Evolutionary conservation across 495 filamentous ascomycete species (phyloP), one percentile per base, ranked within the genome.

Genomic region (Neurospora tetrasperma): DNA sequence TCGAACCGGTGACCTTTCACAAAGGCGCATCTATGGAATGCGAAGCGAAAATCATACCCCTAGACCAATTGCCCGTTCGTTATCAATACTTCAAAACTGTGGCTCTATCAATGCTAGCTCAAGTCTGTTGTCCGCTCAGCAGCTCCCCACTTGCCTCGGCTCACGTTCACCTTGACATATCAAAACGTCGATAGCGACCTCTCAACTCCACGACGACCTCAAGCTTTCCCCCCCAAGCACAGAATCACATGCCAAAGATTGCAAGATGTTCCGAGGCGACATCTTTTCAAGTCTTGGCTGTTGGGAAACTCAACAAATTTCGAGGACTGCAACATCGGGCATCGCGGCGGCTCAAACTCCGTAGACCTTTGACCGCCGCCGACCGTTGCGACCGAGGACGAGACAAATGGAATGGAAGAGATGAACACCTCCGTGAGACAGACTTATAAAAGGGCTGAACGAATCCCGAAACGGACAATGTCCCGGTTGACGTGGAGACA

Each of bases 41-140:
- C 81, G 81, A 82, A 82, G 81, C 79, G 80, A 82, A 80, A 81
- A 82, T 82, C 78, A 82, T 82, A 82, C 81, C 80, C 80, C 80
- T 82, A 81, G 80, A 82, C 80, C 80, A 80, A 79, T 76, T 74
- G 73, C 82, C 82, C 70, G 1, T 18, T 66, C 12, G 54, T 66
- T 38, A 41, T 7, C 70, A 43, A 16, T 18, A 18, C 0, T 8
- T 18, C 0, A 0, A 2, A 27, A 42, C 2, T 14, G 4, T 5
- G 3, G 14, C 8, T 40, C 9, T 69, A 59, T 59, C 2, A 42
- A 11, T 23, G n/a, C 14, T 16, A 11, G 16, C 5, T 6, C 4
- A 5, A 2, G 14, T 39, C 8, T 23, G 40, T 5, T 70, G 44
- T 38, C 43, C 69, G 20, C 46, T 42, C 14, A 70, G 44, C 44